Evolutionary conservation across 352 stramenopile species (phyloP).

Genomic region (Pythium oligandrum): DNA sequence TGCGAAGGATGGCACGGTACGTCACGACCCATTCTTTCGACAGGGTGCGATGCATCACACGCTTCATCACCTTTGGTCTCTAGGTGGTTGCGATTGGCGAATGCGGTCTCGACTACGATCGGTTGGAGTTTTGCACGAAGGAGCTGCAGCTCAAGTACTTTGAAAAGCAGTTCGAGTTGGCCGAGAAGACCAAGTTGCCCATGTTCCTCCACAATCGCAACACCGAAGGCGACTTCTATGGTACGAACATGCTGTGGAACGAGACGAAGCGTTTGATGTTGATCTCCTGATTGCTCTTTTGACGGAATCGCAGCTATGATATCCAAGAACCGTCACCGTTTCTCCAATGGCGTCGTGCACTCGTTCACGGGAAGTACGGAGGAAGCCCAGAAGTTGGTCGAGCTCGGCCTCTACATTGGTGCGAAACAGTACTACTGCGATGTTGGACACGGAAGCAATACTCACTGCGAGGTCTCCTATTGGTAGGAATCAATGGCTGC

Average conservation of each 20-base stretch:
- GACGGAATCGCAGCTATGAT: conserved; percentile 76
- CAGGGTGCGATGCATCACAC: conserved; percentile 27
- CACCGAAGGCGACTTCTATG: conserved; percentile 89
- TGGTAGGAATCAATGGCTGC: conserved; percentile 92
- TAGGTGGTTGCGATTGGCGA: conserved; percentile 94
- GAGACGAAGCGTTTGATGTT: too few relatives aligned
- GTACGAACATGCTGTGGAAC: conserved; percentile 21
- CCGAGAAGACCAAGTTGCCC: conserved; percentile 74
- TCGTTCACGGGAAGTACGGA: conserved; percentile 94
- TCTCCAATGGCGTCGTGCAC: conserved; percentile 92
- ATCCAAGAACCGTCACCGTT: conserved; percentile 51
- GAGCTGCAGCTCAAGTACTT: conserved; percentile 91
- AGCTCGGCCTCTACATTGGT: conserved; percentile 95
- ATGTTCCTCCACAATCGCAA: conserved; percentile 98
- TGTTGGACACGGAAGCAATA: too few relatives aligned
- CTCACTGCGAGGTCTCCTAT: too few relatives aligned
- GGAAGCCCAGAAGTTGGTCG: conserved; percentile 88
- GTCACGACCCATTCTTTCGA: not conserved
- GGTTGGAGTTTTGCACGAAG: conserved; percentile 93
- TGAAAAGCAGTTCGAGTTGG: conserved; percentile 90
- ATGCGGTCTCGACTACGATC: conserved; percentile 96
- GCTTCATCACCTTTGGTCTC: conserved; percentile 8
- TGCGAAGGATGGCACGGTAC: conserved; percentile 34
- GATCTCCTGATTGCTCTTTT: too few relatives aligned
- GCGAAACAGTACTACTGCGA: not conserved